Evolutionary conservation across 805 yeast species (phyloP).

Genomic region (Wickerhamomyces alni): DNA sequence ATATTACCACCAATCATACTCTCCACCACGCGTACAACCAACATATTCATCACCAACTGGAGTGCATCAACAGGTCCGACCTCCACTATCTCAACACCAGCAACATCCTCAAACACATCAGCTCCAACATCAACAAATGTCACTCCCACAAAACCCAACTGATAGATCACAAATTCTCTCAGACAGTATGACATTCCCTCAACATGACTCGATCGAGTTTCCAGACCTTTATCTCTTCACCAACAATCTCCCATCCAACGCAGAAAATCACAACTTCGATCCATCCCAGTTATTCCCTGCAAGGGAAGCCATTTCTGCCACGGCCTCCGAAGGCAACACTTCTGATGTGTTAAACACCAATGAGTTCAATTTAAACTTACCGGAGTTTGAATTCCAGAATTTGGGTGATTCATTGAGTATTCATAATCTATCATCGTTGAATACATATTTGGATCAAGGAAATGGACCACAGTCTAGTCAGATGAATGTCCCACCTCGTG

Average conservation of each 20-base stretch:
- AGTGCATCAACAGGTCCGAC: too few species aligned
- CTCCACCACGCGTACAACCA: too few species aligned
- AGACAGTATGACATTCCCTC: neutral
- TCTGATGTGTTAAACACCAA: slow-evolving; percentile 13
- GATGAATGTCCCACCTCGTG: neutral
- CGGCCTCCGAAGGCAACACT: slow-evolving; percentile 11
- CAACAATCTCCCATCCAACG: slow-evolving; percentile 16
- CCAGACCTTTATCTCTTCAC: slow-evolving; percentile 25
- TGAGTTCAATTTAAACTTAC: slow-evolving; percentile 19
- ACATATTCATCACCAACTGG: too few species aligned
- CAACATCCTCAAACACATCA: slow-evolving; percentile 6
- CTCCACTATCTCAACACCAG: neutral
- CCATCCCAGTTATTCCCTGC: slow-evolving; percentile 23
- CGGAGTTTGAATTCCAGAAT: slow-evolving; percentile 21
- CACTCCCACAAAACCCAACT: neutral
- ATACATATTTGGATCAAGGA: slow-evolving; percentile 11
- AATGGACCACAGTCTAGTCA: too few species aligned
- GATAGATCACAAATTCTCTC: neutral
- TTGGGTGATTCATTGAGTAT: slow-evolving; percentile 17
- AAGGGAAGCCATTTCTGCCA: slow-evolving; percentile 1
- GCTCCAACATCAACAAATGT: slow-evolving; percentile 1
- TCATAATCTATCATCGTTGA: slow-evolving; percentile 20
- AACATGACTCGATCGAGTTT: slow-evolving; percentile 13
- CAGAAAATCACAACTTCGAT: slow-evolving; percentile 13
- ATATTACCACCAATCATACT: slow-evolving; percentile 1